Percentiles rank a stretch among this genome's conserved stretches.
Evolutionary conservation across 73 alveolate species (phyloP).

Genomic region (Effrenium voratum): DNA sequence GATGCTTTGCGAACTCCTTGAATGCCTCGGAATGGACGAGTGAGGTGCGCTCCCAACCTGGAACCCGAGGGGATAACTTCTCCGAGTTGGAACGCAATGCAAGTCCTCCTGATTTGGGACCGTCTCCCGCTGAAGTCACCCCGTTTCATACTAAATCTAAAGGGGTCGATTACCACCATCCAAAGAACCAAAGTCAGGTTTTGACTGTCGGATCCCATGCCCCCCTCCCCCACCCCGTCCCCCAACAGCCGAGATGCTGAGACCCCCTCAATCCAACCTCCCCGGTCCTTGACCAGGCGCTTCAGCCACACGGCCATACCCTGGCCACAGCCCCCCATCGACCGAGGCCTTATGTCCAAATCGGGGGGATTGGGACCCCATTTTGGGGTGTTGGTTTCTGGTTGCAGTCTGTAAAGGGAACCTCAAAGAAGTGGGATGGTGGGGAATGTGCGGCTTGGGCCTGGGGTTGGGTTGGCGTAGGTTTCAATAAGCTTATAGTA

Average conservation of each 20-base stretch:
- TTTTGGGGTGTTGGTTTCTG: too few species aligned
- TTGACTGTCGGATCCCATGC: background rate
- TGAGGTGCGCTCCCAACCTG: too few species aligned
- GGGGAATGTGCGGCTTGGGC: too few species aligned
- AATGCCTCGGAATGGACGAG: background rate
- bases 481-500: too few species aligned
- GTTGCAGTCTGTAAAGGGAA: too few species aligned
- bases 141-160: background rate
- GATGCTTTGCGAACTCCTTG: constrained; percentile 50
- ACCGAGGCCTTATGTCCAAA: background rate
- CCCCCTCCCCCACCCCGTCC: background rate
- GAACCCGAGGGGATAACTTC: too few species aligned
- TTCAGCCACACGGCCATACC: constrained; percentile 72
- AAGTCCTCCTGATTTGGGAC: background rate
- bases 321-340: background rate
- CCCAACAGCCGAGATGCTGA: constrained; percentile 19
- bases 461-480: too few species aligned
- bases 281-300: constrained; percentile 85
- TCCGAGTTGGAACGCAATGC: too few species aligned
- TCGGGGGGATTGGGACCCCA: background rate
- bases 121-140: background rate
- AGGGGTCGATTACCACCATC: background rate
- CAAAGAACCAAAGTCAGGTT: background rate
- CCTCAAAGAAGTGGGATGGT: too few species aligned
- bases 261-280: constrained; percentile 80